Evolutionary conservation across 1,284 basidiomycete species (phyloP).

Genomic region (Ustilago loliicola): DNA sequence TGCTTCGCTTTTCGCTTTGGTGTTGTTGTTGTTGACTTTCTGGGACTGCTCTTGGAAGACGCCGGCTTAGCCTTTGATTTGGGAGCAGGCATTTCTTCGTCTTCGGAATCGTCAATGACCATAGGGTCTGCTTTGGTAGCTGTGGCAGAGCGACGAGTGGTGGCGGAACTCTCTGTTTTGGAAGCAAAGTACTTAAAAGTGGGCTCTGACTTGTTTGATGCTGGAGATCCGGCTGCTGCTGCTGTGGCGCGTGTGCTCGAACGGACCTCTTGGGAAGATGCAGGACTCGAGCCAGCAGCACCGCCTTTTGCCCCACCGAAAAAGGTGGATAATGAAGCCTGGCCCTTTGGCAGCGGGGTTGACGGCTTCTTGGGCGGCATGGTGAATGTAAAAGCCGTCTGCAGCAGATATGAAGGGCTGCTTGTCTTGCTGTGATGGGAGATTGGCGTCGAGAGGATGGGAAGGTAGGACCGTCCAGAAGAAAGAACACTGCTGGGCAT

Average conservation of each 20-base stretch:
- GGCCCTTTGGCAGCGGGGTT: constrained; percentile 47
- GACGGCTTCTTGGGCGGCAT: constrained; percentile 48
- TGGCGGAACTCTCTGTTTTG: constrained; percentile 3
- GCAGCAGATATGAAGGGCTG: neutral
- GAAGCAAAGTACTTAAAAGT: constrained; percentile 46
- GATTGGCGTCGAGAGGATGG: neutral
- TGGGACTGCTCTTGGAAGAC: constrained; percentile 23
- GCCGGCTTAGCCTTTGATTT: constrained; percentile 10
- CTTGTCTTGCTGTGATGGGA: neutral
- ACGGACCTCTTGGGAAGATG: constrained; percentile 32
- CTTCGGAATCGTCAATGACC: constrained; percentile 50
- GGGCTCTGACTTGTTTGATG: constrained; percentile 7
- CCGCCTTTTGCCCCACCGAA: constrained; percentile 38
- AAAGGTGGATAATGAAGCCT: constrained; percentile 55
- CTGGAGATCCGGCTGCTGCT: constrained; percentile 13
- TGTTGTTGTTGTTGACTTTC: constrained; percentile 14
- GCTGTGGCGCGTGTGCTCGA: constrained; percentile 12
- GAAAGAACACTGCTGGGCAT: neutral
- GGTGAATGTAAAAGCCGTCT: neutral
- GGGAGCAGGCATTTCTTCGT: constrained; percentile 13
- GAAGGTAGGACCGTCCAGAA: neutral
- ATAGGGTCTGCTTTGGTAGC: constrained; percentile 44
- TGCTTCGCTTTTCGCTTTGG: constrained; percentile 38
- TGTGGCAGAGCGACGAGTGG: constrained; percentile 22
- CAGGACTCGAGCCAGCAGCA: constrained; percentile 28